phyloP scores from a whole-genome alignment of 2,329 filamentous ascomycete species.

The Paracoccidioides lutzii region DNA sequence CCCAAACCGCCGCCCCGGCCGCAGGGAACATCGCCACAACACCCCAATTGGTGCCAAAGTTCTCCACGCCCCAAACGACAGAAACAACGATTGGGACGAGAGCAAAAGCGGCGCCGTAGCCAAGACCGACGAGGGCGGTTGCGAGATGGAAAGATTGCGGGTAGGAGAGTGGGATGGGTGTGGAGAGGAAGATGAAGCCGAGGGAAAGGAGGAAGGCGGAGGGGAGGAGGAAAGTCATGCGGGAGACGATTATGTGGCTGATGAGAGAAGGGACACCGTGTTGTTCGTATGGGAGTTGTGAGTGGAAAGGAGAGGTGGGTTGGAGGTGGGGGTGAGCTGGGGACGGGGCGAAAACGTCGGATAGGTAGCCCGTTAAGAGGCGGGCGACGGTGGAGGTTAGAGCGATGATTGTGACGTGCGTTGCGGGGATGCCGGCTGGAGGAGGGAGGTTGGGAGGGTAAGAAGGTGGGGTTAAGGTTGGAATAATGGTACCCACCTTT shows the following conservation, averaged over 20 bases:
- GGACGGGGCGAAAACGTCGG: constrained; percentile 67
- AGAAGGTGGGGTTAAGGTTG: constrained; percentile 59
- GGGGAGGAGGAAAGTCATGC: constrained; percentile 64
- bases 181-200: constrained; percentile 66
- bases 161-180: constrained; percentile 66
- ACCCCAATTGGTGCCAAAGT: constrained; percentile 97
- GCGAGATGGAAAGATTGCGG: constrained; percentile 74
- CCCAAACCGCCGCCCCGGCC: constrained; percentile 77
- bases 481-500: constrained; percentile 73
- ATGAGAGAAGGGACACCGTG: constrained; percentile 4
- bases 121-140: constrained; percentile 71
- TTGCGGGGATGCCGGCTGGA: constrained; percentile 53
- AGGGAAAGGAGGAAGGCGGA: constrained; percentile 62
- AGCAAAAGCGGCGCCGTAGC: constrained; percentile 85
- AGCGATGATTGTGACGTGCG: constrained; percentile 86
- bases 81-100: constrained; percentile 83
- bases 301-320: constrained; percentile 13
- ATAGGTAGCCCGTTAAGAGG: constrained; percentile 76
- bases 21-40: constrained; percentile 89
- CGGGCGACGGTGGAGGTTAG: constrained; percentile 82
- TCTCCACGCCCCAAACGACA: constrained; percentile 98
- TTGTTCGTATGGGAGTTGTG: not conserved
- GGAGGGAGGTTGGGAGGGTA: constrained; percentile 35
- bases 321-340: constrained; percentile 48
- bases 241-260: constrained; percentile 50